Percentiles rank a stretch among this genome's conserved stretches.
These are phyloP conservation scores for Beta lomatogona DNA, from an alignment of 179 eudicot genomes.

Conservation along the genomic window DNA sequence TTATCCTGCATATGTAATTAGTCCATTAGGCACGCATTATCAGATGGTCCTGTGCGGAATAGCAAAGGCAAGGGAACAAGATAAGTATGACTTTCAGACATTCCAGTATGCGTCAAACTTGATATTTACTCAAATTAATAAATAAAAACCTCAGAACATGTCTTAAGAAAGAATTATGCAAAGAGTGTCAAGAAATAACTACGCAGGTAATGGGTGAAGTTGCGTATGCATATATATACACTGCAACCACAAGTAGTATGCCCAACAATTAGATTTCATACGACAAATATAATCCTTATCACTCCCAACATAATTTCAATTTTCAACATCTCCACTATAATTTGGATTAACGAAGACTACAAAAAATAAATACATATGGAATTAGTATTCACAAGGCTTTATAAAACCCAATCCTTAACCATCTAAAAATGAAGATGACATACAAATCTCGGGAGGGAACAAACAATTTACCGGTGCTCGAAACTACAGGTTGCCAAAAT, in stretches of 20 bases:
- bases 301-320: background rate
- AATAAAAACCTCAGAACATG: background rate
- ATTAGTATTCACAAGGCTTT: no score
- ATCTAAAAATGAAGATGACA: slow-evolving; percentile 42
- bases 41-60: slow-evolving; percentile 23
- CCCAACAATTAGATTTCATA: slow-evolving; percentile 9
- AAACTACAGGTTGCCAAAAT: slow-evolving; percentile 79
- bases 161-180: slow-evolving; percentile 54
- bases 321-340: no score
- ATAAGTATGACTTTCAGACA: slow-evolving; percentile 8
- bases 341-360: no score
- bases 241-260: slow-evolving; percentile 47
- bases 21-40: slow-evolving; percentile 25
- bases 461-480: slow-evolving; percentile 48
- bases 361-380: no score
- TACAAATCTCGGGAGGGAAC: slow-evolving; percentile 37
- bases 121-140: background rate
- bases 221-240: slow-evolving; percentile 90
- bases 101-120: background rate
- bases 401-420: no score
- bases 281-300: background rate
- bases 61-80: slow-evolving; percentile 6
- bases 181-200: slow-evolving; percentile 81
- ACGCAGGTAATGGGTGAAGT: slow-evolving; percentile 88
- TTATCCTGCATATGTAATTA: slow-evolving; percentile 58